These are phyloP conservation scores for Beauveria brongniartii DNA, from an alignment of 2,329 filamentous ascomycete genomes.

Conservation along the genomic window DNA sequence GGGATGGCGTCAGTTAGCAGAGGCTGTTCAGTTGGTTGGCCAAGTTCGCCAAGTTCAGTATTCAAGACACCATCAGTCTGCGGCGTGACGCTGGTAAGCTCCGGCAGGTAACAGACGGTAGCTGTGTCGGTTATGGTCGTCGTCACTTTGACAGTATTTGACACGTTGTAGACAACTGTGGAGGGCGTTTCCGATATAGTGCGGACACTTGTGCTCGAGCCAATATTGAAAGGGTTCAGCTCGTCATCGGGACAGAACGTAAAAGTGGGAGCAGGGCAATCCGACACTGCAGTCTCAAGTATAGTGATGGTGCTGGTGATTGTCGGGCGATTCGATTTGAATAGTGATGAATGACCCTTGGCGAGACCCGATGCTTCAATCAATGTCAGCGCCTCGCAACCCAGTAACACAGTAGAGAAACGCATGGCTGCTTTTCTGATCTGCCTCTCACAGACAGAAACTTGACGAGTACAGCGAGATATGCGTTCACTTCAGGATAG, in stretches of 20 bases:
- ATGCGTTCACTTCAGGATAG: not conserved
- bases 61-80: slow-evolving; percentile 3
- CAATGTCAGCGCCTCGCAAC: not conserved
- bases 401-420: not conserved
- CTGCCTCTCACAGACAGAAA: not conserved
- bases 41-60: not conserved
- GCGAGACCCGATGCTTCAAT: not conserved
- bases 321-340: not conserved
- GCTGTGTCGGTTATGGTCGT: not conserved
- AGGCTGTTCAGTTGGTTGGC: not conserved
- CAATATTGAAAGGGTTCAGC: not conserved
- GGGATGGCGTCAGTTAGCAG: slow-evolving; percentile 23
- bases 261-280: not conserved
- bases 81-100: not conserved
- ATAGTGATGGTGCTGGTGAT: slow-evolving; percentile 2
- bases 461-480: not conserved
- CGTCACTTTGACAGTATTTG: not conserved
- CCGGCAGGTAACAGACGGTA: not conserved
- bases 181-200: not conserved
- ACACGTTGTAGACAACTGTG: not conserved
- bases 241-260: not conserved
- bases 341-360: not conserved
- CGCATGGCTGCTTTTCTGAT: not conserved
- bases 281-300: not conserved
- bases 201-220: not conserved